Conservation (phyloP, 805 yeast species). For the Kodamaea neixiangensis region DNA sequence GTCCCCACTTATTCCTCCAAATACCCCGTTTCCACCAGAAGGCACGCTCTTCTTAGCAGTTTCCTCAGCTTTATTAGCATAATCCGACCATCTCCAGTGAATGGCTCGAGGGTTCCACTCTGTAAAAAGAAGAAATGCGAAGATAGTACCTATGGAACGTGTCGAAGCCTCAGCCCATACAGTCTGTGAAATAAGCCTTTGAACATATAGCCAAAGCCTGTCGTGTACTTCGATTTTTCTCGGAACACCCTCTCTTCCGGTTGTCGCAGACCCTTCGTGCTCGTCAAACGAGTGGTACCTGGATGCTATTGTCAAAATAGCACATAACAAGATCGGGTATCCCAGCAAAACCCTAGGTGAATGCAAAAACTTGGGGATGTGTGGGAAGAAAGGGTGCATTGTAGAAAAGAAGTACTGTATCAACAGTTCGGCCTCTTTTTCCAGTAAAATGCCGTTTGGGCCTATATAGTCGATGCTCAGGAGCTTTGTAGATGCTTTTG, state of each 20-base stretch:
- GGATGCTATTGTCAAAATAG: conserved; percentile 77
- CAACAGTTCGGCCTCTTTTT: conserved; percentile 57
- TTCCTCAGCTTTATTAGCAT: conserved; percentile 65
- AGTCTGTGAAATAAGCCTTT: conserved; percentile 75
- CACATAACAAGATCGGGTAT: conserved; percentile 78
- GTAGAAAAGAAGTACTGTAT: conserved; percentile 67
- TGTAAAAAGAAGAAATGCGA: conserved; percentile 80
- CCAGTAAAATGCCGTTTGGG: conserved; percentile 57
- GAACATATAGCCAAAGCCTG: conserved; percentile 81
- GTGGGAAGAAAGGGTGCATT: conserved; percentile 90
- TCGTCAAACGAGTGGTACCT: conserved; percentile 66
- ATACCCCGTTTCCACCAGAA: background rate
- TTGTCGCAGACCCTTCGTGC: conserved; percentile 20
- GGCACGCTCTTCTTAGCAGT: background rate
- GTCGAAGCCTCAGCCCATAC: conserved; percentile 95
- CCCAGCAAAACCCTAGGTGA: conserved; percentile 65
- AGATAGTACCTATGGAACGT: conserved; percentile 80
- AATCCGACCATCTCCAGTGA: conserved; percentile 85
- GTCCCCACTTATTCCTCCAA: conserved; percentile 12
- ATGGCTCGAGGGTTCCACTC: conserved; percentile 97
- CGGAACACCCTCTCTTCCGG: conserved; percentile 29
- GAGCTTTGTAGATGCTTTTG: conserved; percentile 48
- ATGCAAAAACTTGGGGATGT: conserved; percentile 73
- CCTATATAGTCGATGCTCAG: conserved; percentile 69
- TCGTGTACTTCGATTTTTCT: conserved; percentile 70